Base-by-base conservation (phyloP, 768 basidiomycete species). In the Aureoboletus auriporus region DNA sequence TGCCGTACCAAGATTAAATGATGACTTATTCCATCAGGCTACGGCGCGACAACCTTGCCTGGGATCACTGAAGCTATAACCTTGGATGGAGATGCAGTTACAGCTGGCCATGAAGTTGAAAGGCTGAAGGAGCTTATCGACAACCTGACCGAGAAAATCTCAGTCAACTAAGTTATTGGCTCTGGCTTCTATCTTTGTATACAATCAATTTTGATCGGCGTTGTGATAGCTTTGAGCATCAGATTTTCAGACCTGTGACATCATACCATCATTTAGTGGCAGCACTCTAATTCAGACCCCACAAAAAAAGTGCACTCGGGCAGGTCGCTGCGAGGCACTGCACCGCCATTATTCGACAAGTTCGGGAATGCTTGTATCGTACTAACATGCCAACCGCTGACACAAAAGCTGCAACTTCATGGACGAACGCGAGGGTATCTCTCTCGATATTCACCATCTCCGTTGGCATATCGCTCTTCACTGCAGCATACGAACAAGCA, bases 11-110 rank as follows among this genome's bases (percentile, higher is more conserved):
- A 28, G 35, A 26, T 46, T 36, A 6, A 14, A 33, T 50, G 28
- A 62, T 44, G 39, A 5, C 5, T 23, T 40, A 10, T 46, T 35
- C 38, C 46, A 41, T 20, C 11, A 89, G 87, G 89, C 8, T 90
- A 91, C 58, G 91, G 90, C 9, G 88, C 91, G 3, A 93, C 92
- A 3, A 89, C 89, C 0, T 73, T 93, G 43, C 92, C 93, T 3
- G 89, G 76, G 12, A 67, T 94, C 29, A 85, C 86, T 0, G 92
- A 94, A 64, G 79, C 91, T 0, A 77, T 94, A 38, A 78, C 77
- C 14, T 72, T 84, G 38, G 88, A 93, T 46, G 71, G 76, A 56
- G 84, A 90, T 58, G 67, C 70, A 5, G 78, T 76, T 1, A 65
- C 81, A 46, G 85, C 84, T n/a, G 52, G 75, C 49, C 66, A 74